A percentile compares a stretch with the other conserved stretches of the same genome.
phyloP scores from a whole-genome alignment of 768 basidiomycete genomes.

The Mycena belliarum region DNA sequence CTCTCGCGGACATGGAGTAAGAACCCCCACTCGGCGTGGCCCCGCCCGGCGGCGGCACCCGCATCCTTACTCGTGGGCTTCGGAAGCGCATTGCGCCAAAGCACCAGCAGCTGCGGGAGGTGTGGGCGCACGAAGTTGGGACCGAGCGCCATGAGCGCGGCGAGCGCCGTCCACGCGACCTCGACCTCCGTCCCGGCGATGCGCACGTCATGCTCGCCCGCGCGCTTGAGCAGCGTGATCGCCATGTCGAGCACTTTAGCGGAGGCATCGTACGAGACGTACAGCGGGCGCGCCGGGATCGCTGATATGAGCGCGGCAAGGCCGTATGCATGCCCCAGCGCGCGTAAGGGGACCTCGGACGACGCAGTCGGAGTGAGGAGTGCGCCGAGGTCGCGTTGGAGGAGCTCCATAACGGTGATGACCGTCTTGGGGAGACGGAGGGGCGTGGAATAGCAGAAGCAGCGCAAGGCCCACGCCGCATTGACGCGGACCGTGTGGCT shows the following conservation, averaged over 20 bases:
- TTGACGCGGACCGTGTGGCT: conserved; percentile 85
- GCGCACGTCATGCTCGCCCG: conserved; percentile 87
- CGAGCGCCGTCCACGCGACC: conserved; percentile 91
- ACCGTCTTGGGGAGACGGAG: conserved; percentile 81
- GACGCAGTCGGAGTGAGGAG: conserved; percentile 72
- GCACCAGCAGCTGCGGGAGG: conserved; percentile 88
- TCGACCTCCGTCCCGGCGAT: conserved; percentile 85
- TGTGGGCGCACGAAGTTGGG: conserved; percentile 93
- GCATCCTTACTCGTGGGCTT: conserved; percentile 92
- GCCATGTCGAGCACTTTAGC: conserved; percentile 91
- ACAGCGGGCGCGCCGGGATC: conserved; percentile 85
- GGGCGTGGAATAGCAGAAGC: conserved; percentile 90
- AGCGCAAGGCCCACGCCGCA: conserved; percentile 84
- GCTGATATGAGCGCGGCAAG: conserved; percentile 85
- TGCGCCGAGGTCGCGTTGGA: conserved; percentile 80
- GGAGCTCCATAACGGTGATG: conserved; percentile 71
- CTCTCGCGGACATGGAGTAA: conserved; percentile 88
- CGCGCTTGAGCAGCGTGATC: conserved; percentile 84
- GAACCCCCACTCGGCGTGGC: conserved; percentile 85
- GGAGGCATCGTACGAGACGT: conserved; percentile 91
- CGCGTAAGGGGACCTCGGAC: conserved; percentile 66
- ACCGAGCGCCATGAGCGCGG: conserved; percentile 88
- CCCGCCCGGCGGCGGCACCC: conserved; percentile 45
- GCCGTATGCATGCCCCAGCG: conserved; percentile 88
- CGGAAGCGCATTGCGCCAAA: conserved; percentile 96